Evolutionary conservation across 305 asterid genomes (phyloP).

Genomic region (Solanum aculeatissimum): DNA sequence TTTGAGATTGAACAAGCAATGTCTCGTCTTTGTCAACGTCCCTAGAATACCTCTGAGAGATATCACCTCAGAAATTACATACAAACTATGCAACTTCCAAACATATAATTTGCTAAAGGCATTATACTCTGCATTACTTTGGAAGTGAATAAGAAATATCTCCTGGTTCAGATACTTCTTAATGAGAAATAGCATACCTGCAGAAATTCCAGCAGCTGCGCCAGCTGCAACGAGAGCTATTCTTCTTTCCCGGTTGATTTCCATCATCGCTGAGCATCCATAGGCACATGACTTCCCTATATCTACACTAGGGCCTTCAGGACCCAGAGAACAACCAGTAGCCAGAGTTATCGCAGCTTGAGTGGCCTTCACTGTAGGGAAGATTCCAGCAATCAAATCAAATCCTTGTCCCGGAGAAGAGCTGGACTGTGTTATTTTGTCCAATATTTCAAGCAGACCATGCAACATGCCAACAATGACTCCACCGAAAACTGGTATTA

Average conservation of each 20-base stretch:
- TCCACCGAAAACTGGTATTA: slow-evolving; percentile 91
- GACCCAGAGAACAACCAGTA: slow-evolving; percentile 97
- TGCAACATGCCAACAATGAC: slow-evolving; percentile 95
- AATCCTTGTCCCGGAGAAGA: slow-evolving; percentile 76
- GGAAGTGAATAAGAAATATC: background rate
- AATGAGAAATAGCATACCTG: slow-evolving; percentile 41
- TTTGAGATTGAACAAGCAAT: background rate
- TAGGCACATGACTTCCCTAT: slow-evolving; percentile 95
- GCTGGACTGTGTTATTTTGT: slow-evolving; percentile 70
- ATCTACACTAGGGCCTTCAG: slow-evolving; percentile 98
- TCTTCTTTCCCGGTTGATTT: slow-evolving; percentile 85
- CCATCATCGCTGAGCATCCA: slow-evolving; percentile 90
- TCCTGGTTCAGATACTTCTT: background rate
- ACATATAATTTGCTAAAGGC: background rate
- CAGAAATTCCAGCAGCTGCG: slow-evolving; percentile 98
- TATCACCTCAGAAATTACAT: background rate
- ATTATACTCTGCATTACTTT: background rate
- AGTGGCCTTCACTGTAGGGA: slow-evolving; percentile 72
- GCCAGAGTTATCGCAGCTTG: slow-evolving; percentile 94
- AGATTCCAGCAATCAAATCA: slow-evolving; percentile 67
- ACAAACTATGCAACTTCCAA: background rate
- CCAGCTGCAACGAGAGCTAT: slow-evolving; percentile 98
- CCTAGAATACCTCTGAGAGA: background rate
- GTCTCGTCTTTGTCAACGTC: background rate
- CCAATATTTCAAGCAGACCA: slow-evolving; percentile 79